Base-by-base conservation (phyloP, 2,329 filamentous ascomycete species). In the Calonectria fujianensis region DNA sequence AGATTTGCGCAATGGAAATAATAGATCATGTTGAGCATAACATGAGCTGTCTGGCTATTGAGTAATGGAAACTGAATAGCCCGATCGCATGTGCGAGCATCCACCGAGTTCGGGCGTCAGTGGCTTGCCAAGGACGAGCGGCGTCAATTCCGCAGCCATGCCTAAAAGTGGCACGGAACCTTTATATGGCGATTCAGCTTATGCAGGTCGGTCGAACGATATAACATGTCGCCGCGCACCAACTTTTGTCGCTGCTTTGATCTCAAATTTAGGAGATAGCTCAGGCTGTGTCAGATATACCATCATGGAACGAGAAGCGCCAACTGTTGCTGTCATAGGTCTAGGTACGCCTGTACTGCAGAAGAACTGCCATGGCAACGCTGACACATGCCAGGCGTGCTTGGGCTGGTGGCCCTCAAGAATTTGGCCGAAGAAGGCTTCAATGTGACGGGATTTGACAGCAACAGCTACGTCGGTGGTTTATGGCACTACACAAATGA, bases 361-460 rank as follows among this genome's bases (percentile, higher is more conserved):
- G 1, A 8, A 13, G 37, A 2, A 35, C 32, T 39, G 13, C 29
- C 6, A 29, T 32, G 35, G 72, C 24, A 8, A 13, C 24, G 45
- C 68, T 70, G 52, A 68, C 59, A 20, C 5, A 9, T 0, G 32
- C 8, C 20, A 84, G 84, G 84, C 18, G 82, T 83, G 3, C 78
- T 84, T 10, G 86, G 86, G 27, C 80, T 87, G 1, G 83, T 84
- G 10, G 80, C 85, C 4, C 74, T 86, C 70, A 88, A 88, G 76
- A 85, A 85, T 32, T 70, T 88, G 31, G 73, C 82, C 0, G 86
- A 88, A 61, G 86, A 87, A 76, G 86, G 86, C 2, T 88, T 87
- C 65, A 76, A 87, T 4, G 86, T 83, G 2, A 84, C 83, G 3
- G 87, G 84, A 0, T 88, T 88, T 52, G 87, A 88, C n/a, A 80